phyloP scores from a whole-genome alignment of 2,329 filamentous ascomycete species.

The Torrubiellomyces zombiae region DNA sequence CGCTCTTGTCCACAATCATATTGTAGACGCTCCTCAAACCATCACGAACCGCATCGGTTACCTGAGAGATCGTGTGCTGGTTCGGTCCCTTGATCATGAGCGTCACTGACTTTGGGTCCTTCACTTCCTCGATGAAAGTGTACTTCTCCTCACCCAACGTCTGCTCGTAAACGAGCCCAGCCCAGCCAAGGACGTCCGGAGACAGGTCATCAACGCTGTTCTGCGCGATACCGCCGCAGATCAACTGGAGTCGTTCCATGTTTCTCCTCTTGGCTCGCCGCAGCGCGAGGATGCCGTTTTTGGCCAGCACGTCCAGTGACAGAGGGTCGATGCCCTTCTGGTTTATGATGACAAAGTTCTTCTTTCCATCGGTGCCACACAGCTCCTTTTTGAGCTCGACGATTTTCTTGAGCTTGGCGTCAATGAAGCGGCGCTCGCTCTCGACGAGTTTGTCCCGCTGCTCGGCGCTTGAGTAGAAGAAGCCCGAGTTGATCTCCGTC shows the following conservation, averaged over 20 bases:
- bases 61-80: slow-evolving; percentile 87
- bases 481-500: slow-evolving; percentile 95
- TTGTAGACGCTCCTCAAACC: slow-evolving; percentile 95
- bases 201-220: slow-evolving; percentile 92
- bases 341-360: slow-evolving; percentile 96
- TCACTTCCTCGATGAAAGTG: slow-evolving; percentile 96
- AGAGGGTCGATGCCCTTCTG: slow-evolving; percentile 98
- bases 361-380: slow-evolving; percentile 81
- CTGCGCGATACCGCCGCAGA: slow-evolving; percentile 80
- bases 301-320: slow-evolving; percentile 86
- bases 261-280: slow-evolving; percentile 93
- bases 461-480: slow-evolving; percentile 95
- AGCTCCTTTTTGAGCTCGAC: slow-evolving; percentile 96
- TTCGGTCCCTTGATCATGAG: slow-evolving; percentile 97
- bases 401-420: slow-evolving; percentile 93
- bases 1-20: slow-evolving; percentile 95
- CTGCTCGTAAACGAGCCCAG: slow-evolving; percentile 92
- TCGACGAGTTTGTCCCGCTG: slow-evolving; percentile 97
- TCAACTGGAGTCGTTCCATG: slow-evolving; percentile 93
- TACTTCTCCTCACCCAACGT: slow-evolving; percentile 97
- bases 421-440: slow-evolving; percentile 88
- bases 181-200: slow-evolving; percentile 84
- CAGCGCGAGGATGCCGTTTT: slow-evolving; percentile 93
- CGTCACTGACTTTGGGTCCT: slow-evolving; percentile 95
- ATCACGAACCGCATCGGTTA: slow-evolving; percentile 90